Percentiles rank a stretch among this genome's conserved stretches.
phyloP scores from a whole-genome alignment of 768 basidiomycete genomes.

The Mycena leptocephala region DNA sequence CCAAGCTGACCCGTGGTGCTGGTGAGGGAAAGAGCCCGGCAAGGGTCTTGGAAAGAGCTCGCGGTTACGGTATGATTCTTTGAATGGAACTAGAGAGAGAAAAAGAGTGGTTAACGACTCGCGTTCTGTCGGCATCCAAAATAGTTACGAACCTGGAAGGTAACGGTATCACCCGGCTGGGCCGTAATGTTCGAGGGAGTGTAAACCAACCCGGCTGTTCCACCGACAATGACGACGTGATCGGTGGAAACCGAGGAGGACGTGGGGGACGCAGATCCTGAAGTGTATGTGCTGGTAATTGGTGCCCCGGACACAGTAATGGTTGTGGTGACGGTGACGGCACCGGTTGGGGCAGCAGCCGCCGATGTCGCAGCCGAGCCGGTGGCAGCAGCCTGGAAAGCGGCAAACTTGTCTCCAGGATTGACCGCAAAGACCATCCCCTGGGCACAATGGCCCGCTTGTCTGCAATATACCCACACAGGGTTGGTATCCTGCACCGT shows the following conservation, averaged over 20 bases:
- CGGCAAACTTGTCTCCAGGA: conserved; percentile 66
- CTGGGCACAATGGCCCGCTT: conserved; percentile 66
- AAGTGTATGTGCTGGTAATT: conserved; percentile 46
- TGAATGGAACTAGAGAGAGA: conserved; percentile 61
- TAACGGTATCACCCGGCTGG: conserved; percentile 61
- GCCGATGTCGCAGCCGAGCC: conserved; percentile 47
- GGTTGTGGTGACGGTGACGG: conserved; percentile 55
- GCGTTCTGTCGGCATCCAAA: no score
- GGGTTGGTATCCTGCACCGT: conserved; percentile 61
- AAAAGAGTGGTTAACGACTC: no score
- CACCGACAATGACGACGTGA: conserved; percentile 63
- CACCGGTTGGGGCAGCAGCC: conserved; percentile 41
- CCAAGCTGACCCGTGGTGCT: conserved; percentile 60
- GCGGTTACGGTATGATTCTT: conserved; percentile 68
- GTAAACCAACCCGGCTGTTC: conserved; percentile 55
- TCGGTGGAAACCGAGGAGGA: conserved; percentile 42
- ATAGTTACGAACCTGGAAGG: no score
- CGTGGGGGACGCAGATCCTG: conserved; percentile 39
- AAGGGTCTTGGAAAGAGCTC: conserved; percentile 60
- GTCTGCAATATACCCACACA: conserved; percentile 74
- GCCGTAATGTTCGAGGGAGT: conserved; percentile 64
- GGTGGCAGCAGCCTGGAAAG: conserved; percentile 70
- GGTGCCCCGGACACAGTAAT: conserved; percentile 46
- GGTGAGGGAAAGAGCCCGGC: conserved; percentile 58
- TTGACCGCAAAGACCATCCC: conserved; percentile 83